These are phyloP conservation scores for Marchantia paleacea DNA, from an alignment of 225 moss, liverwort and hornwort species.

Conservation along the genomic window DNA sequence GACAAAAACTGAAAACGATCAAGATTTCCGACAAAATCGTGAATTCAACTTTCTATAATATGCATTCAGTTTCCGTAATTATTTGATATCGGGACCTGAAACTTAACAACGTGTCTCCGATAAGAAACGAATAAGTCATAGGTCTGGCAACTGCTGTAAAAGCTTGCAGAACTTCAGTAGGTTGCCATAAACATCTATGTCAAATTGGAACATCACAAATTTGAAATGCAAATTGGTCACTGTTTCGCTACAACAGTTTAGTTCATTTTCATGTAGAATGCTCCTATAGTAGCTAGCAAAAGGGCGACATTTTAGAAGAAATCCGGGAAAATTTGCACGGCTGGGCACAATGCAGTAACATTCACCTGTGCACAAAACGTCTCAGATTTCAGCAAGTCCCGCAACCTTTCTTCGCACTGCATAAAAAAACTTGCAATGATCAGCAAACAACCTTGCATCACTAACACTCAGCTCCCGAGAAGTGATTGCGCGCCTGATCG, in stretches of 20 bases:
- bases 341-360: neutral
- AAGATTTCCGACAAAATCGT: neutral
- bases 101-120: no score
- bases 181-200: neutral
- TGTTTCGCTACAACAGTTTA: no score
- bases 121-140: no score
- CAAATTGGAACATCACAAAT: no score
- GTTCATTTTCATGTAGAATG: no score
- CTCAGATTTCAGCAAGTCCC: conserved; percentile 57
- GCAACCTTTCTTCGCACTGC: conserved; percentile 60
- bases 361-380: conserved; percentile 70
- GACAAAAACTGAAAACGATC: neutral
- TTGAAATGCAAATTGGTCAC: no score
- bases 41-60: neutral
- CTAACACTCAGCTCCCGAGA: no score
- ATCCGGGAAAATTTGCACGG: neutral
- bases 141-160: neutral
- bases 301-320: no score
- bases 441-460: neutral
- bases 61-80: neutral
- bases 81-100: no score
- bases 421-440: neutral
- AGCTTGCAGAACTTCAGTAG: neutral
- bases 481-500: no score
- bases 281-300: no score